These are phyloP conservation scores for Diaporthe ampelina DNA, from an alignment of 2,329 filamentous ascomycete species.

Conservation along the genomic window DNA sequence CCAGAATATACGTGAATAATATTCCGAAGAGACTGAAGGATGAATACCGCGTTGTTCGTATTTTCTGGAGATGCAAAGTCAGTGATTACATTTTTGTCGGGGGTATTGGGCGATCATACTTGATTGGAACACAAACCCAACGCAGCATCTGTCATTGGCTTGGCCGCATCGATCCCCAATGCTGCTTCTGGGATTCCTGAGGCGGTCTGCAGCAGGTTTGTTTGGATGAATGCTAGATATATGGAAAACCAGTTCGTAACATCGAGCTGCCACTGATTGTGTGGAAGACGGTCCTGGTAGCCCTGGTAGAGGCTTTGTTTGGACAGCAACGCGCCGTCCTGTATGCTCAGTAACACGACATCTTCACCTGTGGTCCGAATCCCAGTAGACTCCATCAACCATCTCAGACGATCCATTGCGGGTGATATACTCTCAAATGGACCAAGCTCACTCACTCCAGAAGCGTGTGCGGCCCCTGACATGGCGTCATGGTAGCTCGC, in stretches of 20 bases:
- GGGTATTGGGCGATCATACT: neutral
- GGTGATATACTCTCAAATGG: neutral
- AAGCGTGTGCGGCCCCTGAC: neutral
- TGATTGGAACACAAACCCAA: slow-evolving; percentile 31
- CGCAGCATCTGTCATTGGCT: slow-evolving; percentile 17
- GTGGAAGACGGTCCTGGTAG: slow-evolving; percentile 21
- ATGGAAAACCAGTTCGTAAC: slow-evolving; percentile 40
- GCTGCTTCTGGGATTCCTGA: slow-evolving; percentile 14
- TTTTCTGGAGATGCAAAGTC: slow-evolving; percentile 43
- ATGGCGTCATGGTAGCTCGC: neutral
- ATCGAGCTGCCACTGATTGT: slow-evolving; percentile 43
- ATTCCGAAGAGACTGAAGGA: slow-evolving; percentile 50
- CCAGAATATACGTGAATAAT: slow-evolving; percentile 43
- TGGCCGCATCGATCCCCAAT: neutral
- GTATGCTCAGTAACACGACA: neutral
- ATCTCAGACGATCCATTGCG: neutral
- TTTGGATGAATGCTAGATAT: slow-evolving; percentile 33
- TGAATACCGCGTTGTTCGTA: slow-evolving; percentile 42
- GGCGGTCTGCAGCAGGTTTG: slow-evolving; percentile 29
- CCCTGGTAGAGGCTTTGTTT: neutral
- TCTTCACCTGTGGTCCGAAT: neutral
- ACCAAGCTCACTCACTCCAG: neutral
- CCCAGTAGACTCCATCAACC: neutral
- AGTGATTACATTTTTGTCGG: too few species aligned
- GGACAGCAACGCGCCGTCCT: slow-evolving; percentile 15